Evolutionary conservation across 2,329 filamentous ascomycete genomes (phyloP).

Genomic region (Plenodomus tracheiphilus): DNA sequence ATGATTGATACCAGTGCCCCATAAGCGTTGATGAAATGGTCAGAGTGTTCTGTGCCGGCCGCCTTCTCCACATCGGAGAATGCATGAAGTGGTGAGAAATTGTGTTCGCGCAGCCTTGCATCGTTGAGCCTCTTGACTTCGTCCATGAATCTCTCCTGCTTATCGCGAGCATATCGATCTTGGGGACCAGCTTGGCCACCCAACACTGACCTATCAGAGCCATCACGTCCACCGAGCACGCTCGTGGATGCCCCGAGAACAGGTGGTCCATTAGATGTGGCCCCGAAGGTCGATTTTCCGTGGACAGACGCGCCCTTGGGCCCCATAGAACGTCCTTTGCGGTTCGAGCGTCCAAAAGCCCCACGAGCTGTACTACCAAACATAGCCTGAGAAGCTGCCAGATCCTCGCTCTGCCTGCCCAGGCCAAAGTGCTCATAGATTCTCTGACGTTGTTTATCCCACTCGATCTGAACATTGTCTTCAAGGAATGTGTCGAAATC

Average conservation of each 20-base stretch:
- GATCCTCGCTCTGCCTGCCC: constrained; percentile 49
- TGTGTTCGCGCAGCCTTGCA: constrained; percentile 65
- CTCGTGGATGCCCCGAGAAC: constrained; percentile 79
- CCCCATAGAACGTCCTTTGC: constrained; percentile 46
- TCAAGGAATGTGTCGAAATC: constrained; percentile 95
- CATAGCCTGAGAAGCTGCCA: constrained; percentile 42
- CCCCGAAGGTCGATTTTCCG: constrained; percentile 57
- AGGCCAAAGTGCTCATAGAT: constrained; percentile 98
- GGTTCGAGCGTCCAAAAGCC: constrained; percentile 58
- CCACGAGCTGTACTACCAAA: constrained; percentile 43
- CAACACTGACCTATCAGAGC: constrained; percentile 59
- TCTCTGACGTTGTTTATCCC: constrained; percentile 88
- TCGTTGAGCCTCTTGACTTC: constrained; percentile 80
- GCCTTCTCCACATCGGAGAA: constrained; percentile 74
- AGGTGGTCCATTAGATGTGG: constrained; percentile 71
- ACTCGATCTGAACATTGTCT: constrained; percentile 92
- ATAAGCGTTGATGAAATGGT: constrained; percentile 81
- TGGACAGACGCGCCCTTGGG: constrained; percentile 39
- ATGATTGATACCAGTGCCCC: constrained; percentile 78
- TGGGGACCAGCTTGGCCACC: constrained; percentile 60
- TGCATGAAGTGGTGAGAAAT: constrained; percentile 75
- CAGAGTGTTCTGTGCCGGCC: constrained; percentile 70
- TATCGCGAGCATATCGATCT: constrained; percentile 77
- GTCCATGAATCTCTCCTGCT: constrained; percentile 78
- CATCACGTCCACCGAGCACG: constrained; percentile 63